Conservation (phyloP, 179 eudicot genomes). For the Beta corolliflora region DNA sequence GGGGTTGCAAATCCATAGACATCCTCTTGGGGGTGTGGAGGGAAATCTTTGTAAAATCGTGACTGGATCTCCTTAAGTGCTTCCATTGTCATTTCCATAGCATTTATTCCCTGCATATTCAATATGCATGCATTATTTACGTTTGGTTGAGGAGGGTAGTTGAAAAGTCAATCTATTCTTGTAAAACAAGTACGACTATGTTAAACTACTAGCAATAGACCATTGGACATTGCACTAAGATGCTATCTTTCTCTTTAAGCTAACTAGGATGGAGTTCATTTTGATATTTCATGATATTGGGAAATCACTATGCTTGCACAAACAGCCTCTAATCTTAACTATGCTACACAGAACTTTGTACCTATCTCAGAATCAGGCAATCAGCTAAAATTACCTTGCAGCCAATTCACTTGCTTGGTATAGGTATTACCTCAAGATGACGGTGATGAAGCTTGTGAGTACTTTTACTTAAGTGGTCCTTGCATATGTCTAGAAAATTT, state of each 20-base stretch:
- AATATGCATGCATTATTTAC: background rate
- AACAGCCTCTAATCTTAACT: background rate
- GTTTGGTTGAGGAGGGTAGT: background rate
- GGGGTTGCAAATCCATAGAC: constrained; percentile 93
- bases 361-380: background rate
- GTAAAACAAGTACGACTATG: background rate
- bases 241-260: background rate
- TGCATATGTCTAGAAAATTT: background rate
- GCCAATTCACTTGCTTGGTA: background rate
- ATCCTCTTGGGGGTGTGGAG: constrained; percentile 77
- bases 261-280: background rate
- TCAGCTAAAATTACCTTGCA: background rate
- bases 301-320: background rate
- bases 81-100: constrained; percentile 95
- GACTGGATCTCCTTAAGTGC: constrained; percentile 82
- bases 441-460: background rate
- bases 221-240: background rate
- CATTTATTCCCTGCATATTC: constrained; percentile 70
- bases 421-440: background rate
- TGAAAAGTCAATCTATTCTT: background rate
- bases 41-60: constrained; percentile 84
- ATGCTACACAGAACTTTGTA: background rate
- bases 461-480: background rate
- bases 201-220: too few species aligned
- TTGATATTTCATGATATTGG: background rate